Percentiles rank a stretch among this genome's conserved stretches.
Conservation (phyloP, 2,329 filamentous ascomycete species). For the Fusarium newnesense region DNA sequence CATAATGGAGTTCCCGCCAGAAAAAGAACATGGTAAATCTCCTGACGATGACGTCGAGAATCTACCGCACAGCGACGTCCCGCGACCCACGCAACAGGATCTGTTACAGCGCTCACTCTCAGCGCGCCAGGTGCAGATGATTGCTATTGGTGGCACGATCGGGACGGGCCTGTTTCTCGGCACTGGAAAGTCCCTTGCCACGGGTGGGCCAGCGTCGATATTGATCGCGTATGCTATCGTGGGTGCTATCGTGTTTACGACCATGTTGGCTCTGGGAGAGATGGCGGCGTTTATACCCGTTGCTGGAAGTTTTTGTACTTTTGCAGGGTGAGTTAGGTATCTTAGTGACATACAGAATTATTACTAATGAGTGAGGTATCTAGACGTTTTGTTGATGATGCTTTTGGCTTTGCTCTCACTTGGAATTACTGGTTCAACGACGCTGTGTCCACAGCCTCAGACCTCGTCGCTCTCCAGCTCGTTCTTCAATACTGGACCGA, state of each 20-base stretch:
- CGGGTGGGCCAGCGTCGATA: conserved; percentile 68
- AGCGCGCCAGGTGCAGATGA: conserved; percentile 74
- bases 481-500: conserved; percentile 71
- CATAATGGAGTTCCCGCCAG: conserved; percentile 18
- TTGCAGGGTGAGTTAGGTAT: conserved; percentile 49
- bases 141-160: conserved; percentile 69
- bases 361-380: neutral
- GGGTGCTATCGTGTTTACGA: conserved; percentile 67
- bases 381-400: conserved; percentile 62
- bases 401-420: conserved; percentile 64
- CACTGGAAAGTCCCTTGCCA: conserved; percentile 68
- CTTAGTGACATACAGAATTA: neutral
- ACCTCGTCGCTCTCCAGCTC: conserved; percentile 65
- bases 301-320: conserved; percentile 67
- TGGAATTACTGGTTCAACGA: conserved; percentile 76
- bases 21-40: conserved; percentile 27
- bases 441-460: conserved; percentile 63
- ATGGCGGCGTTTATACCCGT: conserved; percentile 65
- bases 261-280: conserved; percentile 68
- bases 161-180: conserved; percentile 72
- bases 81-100: conserved; percentile 50
- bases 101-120: conserved; percentile 65
- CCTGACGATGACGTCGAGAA: conserved; percentile 37
- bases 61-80: neutral
- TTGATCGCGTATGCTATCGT: conserved; percentile 67